Evolutionary conservation across 2,329 filamentous ascomycete species (phyloP), one percentile per base, ranked within the genome.

Genomic region (Curvularia spicifera): DNA sequence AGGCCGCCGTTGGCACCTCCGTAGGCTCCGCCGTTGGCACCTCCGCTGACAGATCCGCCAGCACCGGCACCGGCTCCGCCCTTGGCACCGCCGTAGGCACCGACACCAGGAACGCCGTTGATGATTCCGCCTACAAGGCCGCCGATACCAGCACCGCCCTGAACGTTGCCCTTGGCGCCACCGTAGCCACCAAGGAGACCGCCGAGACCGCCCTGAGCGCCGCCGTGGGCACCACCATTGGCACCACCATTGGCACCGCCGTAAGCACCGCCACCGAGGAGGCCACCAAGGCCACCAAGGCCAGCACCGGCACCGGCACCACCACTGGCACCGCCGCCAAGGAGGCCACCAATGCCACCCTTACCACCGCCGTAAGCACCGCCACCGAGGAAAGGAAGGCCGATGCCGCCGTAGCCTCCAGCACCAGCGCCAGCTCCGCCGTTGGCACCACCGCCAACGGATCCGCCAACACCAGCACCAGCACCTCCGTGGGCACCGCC

Each of bases 371-470:
- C 49, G 4, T n/a, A 18, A 18, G 18, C 18, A 18, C 18, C 43
- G n/a, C 39, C 39, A 13, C 40, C 31, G 12, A 33, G 31, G 31
- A 33, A 15, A 33, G 10, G 10, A 15, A n/a, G 28, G 24, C 39
- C 53, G 18, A 18, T 24, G 29, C 26, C 24, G 12, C 51, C 53
- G 12, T 24, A 26, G 12, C 51, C 53, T 7, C 53, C 53, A 12
- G 22, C 46, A 13, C 53, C 46, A 12, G 22, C 46, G 9, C 53
- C 46, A 7, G 29, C 48, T 24, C 53, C 53, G 20, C 42, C 46
- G 7, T 8, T 43, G n/a, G 12, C 51, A 22, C 15, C 22, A 0
- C 43, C 50, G n/a, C 52, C 37, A 6, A 49, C 45, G 43, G 45
- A 44, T 8, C 44, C 52, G 10, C 22, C 4, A 24, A 15, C 42